Evolutionary conservation across 495 filamentous ascomycete genomes (phyloP).

Genomic region (Melanomma pulvis-pyrius): DNA sequence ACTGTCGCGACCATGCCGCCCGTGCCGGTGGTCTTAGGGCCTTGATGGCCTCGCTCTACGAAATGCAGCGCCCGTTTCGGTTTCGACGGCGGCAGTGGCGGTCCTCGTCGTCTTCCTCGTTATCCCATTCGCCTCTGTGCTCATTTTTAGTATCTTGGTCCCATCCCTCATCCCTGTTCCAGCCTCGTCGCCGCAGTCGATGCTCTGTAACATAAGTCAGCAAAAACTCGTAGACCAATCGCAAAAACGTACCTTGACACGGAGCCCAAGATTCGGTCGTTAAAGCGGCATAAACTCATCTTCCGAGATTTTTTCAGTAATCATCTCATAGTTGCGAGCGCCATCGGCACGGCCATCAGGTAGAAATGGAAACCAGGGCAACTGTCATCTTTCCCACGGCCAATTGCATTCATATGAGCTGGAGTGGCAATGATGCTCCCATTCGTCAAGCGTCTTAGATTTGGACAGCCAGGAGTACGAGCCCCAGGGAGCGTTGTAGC

Average conservation of each 20-base stretch:
- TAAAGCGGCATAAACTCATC: not conserved
- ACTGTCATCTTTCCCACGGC: not conserved
- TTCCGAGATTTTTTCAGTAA: not conserved
- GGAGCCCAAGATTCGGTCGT: not conserved
- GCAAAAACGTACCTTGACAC: not conserved
- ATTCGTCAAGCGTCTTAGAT: constrained; percentile 6
- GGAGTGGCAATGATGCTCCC: constrained; percentile 7
- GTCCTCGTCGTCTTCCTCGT: not conserved
- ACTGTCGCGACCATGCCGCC: not conserved
- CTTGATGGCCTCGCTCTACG: not conserved
- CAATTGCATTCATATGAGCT: constrained; percentile 13
- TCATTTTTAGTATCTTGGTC: not conserved
- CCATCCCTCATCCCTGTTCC: not conserved
- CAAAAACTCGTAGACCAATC: not conserved
- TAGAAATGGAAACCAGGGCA: constrained; percentile 20
- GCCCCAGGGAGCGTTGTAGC: constrained; percentile 15
- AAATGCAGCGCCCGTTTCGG: not conserved
- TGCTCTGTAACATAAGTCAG: not conserved
- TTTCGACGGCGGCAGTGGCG: not conserved
- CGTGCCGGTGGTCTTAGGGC: not conserved
- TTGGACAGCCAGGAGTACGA: constrained; percentile 9
- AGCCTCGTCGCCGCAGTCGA: constrained; percentile 4
- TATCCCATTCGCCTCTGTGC: not conserved
- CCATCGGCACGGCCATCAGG: constrained; percentile 8
- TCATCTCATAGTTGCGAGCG: constrained; percentile 4